Evolutionary conservation across 2,329 filamentous ascomycete species (phyloP), one percentile per base, ranked within the genome.

Genomic region (Neonectria ditissima): DNA sequence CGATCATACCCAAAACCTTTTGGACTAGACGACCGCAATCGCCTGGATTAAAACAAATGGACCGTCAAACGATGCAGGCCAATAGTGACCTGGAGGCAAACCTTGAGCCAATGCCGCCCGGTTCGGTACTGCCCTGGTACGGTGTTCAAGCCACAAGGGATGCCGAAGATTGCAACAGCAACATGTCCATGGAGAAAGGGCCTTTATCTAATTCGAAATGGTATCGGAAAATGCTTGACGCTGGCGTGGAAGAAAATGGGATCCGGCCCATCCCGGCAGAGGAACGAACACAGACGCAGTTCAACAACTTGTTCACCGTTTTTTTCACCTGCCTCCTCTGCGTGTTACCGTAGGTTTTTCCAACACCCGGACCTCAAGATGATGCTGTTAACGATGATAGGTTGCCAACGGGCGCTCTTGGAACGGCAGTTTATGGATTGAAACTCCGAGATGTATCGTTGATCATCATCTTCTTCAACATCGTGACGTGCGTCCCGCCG

Each of bases 311-410:
- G 48, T 89, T 89, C 70, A 88, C 86, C 4, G 79, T 89, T 24
- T 89, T 87, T 80, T 87, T 88, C 71, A 86, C 84, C 20, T 82
- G 86, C 63, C 81, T 87, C 59, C 79, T 86, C 45, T 87, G 85
- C 70, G 79, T 88, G 8, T 72, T 89, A 32, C 86, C 87, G 87
- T 89, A 73, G 75, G 85, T 80, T 10, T 30, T 7, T 22, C 24
- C 30, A 14, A 16, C 13, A 39, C 20, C n/a, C 8, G 20, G 11
- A 28, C 11, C n/a, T 4, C 1, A 28, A 37, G 9, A 4, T 9
- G 37, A 20, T 9, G 8, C 13, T 16, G 22, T 8, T 20, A 70
- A 26, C 28, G 7, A 48, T 16, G 16, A 28, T 59, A 84, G 86
- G 2, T 79, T 89, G 34, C 84, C 86, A 1, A 89, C 86, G 26